These are phyloP conservation scores for Daucus carota DNA, from an alignment of 129 eudicot genomes.

Conservation along the genomic window DNA sequence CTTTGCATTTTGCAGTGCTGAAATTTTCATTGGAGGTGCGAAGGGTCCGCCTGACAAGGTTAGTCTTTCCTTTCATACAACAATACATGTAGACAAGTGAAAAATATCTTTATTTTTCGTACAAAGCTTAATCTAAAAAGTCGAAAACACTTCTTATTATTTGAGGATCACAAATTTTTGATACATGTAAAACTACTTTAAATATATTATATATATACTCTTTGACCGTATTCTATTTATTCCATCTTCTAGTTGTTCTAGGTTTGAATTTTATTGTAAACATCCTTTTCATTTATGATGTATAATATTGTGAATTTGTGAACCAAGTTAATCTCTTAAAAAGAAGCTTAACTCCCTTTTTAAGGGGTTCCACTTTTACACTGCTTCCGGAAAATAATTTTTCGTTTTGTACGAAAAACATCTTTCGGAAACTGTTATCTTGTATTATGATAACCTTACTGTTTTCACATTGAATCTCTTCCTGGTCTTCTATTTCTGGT, in stretches of 20 bases:
- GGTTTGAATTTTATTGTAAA: background rate
- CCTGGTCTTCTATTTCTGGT: background rate
- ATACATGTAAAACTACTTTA: background rate
- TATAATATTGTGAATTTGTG: background rate
- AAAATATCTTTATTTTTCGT: background rate
- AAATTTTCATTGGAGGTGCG: constrained; percentile 76
- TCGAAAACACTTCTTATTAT: background rate
- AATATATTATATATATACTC: background rate
- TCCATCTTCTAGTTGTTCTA: background rate
- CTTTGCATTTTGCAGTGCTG: constrained; percentile 53
- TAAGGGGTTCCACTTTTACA: background rate
- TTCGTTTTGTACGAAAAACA: background rate
- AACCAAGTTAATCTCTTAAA: background rate
- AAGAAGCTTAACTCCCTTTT: background rate
- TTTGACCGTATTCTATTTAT: background rate
- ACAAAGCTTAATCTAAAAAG: background rate
- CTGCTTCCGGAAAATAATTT: background rate
- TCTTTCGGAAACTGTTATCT: background rate
- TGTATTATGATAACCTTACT: background rate
- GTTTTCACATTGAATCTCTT: background rate
- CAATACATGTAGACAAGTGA: background rate
- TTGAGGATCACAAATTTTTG: background rate
- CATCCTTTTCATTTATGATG: background rate
- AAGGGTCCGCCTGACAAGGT: constrained; percentile 99
- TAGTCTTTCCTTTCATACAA: constrained; percentile 23